These are phyloP conservation scores for Pelagophyceae sp. DNA, from an alignment of 352 stramenopile genomes.

Conservation along the genomic window DNA sequence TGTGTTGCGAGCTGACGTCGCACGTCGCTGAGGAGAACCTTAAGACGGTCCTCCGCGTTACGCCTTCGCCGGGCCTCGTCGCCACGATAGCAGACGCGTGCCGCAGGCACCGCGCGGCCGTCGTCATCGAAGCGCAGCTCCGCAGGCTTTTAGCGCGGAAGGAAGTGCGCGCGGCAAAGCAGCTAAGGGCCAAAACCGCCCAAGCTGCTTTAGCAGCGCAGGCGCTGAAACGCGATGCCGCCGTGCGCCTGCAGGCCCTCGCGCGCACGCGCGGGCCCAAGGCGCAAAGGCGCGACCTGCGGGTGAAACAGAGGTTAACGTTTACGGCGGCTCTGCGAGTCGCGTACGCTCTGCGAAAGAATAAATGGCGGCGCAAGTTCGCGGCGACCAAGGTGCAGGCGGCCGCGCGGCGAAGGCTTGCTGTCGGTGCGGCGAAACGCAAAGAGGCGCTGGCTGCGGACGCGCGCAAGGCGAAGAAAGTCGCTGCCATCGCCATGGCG, in stretches of 20 bases:
- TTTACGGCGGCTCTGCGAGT: no score
- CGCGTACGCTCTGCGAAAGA: no score
- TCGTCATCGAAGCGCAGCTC: neutral
- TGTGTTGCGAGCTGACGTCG: neutral
- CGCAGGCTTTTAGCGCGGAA: neutral
- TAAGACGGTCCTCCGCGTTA: neutral
- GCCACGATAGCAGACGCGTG: slow-evolving; percentile 1
- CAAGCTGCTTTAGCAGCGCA: no score
- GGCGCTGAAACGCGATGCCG: no score
- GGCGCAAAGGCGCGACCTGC: neutral
- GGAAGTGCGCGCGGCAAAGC: no score
- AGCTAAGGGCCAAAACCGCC: no score
- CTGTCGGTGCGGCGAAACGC: neutral
- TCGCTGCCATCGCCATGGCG: slow-evolving; percentile 17
- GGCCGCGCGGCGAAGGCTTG: no score
- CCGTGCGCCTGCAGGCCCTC: no score
- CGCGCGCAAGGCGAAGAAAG: neutral
- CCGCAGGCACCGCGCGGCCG: neutral
- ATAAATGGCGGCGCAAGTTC: neutral
- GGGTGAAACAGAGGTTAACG: no score
- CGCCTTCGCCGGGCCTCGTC: neutral
- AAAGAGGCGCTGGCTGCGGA: neutral
- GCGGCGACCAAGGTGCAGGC: neutral
- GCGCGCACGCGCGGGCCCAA: neutral
- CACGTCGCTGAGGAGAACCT: neutral